Conservation (phyloP, 176 grass and related monocot species). For the Panicum miliaceum region DNA sequence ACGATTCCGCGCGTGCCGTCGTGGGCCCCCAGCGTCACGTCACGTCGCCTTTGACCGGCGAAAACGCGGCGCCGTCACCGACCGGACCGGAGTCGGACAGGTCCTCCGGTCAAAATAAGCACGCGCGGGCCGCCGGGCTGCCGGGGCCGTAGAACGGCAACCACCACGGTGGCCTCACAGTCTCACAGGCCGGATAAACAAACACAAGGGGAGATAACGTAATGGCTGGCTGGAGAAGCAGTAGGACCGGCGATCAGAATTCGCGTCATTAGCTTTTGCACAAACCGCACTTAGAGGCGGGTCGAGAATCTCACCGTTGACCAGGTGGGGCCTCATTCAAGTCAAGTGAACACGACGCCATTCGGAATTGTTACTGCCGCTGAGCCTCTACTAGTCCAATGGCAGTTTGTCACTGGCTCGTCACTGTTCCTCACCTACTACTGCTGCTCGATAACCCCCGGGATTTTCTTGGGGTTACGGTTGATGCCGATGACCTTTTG, state of each 20-base stretch:
- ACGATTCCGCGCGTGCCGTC: neutral
- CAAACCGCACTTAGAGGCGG: neutral
- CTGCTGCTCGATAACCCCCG: neutral
- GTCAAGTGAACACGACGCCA: neutral
- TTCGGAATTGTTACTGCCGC: neutral
- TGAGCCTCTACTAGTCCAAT: too few species aligned
- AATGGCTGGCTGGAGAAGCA: neutral
- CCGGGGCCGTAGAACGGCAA: constrained; percentile 16
- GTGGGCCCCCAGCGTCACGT: neutral
- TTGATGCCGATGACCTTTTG: neutral
- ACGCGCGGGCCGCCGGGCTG: constrained; percentile 17
- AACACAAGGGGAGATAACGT: fast-evolving
- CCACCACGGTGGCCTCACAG: neutral
- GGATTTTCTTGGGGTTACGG: neutral
- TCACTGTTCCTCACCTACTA: neutral
- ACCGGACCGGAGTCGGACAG: neutral
- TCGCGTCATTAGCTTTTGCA: neutral
- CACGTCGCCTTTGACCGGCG: constrained; percentile 43
- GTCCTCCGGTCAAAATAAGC: constrained; percentile 41
- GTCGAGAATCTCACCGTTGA: neutral
- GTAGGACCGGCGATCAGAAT: neutral
- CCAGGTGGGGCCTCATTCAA: neutral
- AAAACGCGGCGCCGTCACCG: neutral
- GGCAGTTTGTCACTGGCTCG: neutral
- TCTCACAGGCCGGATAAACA: neutral